Evolutionary conservation across 75 land plant species (phyloP).

Genomic region (Azolla pinnata): DNA sequence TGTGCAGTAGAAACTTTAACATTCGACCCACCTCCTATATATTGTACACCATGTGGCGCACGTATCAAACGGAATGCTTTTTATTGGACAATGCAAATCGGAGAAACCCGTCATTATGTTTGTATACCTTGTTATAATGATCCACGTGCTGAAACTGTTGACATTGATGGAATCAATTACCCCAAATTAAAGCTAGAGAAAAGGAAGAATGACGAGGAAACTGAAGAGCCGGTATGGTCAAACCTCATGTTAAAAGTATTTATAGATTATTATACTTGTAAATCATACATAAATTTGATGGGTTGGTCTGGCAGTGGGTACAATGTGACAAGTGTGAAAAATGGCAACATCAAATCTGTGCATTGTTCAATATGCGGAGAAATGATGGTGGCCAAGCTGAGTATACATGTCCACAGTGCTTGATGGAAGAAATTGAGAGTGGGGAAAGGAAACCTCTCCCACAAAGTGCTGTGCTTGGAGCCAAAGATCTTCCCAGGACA

Average conservation of each 20-base stretch:
- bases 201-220: slow-evolving; percentile 38
- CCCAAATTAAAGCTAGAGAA: slow-evolving; percentile 36
- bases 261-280: too few relatives aligned
- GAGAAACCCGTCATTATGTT: slow-evolving; percentile 31
- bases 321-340: slow-evolving; percentile 92
- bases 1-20: slow-evolving; percentile 33
- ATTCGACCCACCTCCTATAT: slow-evolving; percentile 42
- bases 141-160: slow-evolving; percentile 30
- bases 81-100: slow-evolving; percentile 29
- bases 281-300: too few relatives aligned
- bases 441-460: slow-evolving; percentile 84
- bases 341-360: slow-evolving; percentile 97
- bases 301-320: slow-evolving; percentile 89
- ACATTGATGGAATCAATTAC: slow-evolving; percentile 27
- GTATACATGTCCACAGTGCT: slow-evolving; percentile 88
- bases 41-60: slow-evolving; percentile 31
- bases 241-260: too few relatives aligned
- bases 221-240: slow-evolving; percentile 44
- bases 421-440: slow-evolving; percentile 62
- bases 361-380: slow-evolving; percentile 80
- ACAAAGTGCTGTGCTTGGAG: slow-evolving; percentile 82
- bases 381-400: slow-evolving; percentile 94
- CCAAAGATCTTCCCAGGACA: slow-evolving; percentile 85
- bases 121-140: slow-evolving; percentile 45
- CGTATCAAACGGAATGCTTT: slow-evolving; percentile 35